Evolutionary conservation across 441 rosid genomes (phyloP).

Genomic region (Gossypium lobatum): DNA sequence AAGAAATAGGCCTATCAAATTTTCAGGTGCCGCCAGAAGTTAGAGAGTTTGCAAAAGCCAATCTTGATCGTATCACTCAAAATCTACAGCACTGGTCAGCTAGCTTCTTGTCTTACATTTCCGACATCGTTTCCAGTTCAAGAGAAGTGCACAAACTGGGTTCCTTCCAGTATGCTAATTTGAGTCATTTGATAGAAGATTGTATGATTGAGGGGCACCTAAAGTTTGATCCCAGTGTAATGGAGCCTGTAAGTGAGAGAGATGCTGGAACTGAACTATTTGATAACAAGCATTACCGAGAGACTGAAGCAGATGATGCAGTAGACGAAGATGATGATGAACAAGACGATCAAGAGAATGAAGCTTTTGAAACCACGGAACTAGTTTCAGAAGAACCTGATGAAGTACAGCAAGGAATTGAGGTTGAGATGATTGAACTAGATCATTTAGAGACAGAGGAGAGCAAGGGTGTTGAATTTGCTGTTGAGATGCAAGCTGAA

Average conservation of each 20-base stretch:
- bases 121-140: conserved; percentile 31
- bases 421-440: conserved; percentile 2
- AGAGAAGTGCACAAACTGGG: conserved; percentile 27
- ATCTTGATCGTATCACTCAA: conserved; percentile 30
- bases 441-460: conserved; percentile 10
- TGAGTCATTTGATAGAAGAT: conserved; percentile 43
- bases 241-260: conserved; percentile 10
- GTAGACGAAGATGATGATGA: conserved; percentile 20
- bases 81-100: conserved; percentile 39
- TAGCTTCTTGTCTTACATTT: conserved; percentile 30
- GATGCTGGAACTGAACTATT: conserved; percentile 7
- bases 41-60: conserved; percentile 27
- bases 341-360: conserved; percentile 10
- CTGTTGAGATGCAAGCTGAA: neutral
- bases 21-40: conserved; percentile 38
- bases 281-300: conserved; percentile 14
- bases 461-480: conserved; percentile 14
- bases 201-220: conserved; percentile 22
- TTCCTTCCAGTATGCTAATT: conserved; percentile 43
- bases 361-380: conserved; percentile 14
- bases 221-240: conserved; percentile 19
- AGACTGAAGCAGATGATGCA: conserved; percentile 22
- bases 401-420: neutral
- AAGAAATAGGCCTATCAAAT: conserved; percentile 27
- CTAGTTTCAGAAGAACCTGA: conserved; percentile 23